Evolutionary conservation across 2,329 filamentous ascomycete species (phyloP).

Genomic region (Fusarium coicis): DNA sequence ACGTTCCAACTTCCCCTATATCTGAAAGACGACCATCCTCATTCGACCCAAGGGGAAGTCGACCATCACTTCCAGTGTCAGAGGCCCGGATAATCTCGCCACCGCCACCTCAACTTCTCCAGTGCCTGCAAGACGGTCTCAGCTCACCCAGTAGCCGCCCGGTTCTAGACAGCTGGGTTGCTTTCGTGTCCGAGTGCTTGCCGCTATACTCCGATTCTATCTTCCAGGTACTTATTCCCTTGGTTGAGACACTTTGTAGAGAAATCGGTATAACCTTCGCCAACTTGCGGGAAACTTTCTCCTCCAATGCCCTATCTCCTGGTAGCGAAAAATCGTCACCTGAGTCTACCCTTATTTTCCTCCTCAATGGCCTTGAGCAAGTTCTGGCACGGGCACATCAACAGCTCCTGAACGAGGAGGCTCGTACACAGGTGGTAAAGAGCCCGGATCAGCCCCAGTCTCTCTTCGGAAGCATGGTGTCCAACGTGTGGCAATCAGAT

Average conservation of each 20-base stretch:
- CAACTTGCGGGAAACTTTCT: constrained; percentile 74
- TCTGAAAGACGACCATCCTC: constrained; percentile 59
- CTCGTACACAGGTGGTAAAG: constrained; percentile 74
- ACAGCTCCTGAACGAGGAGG: constrained; percentile 80
- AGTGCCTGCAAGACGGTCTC: constrained; percentile 84
- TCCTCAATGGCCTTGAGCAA: constrained; percentile 93
- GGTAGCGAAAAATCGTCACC: constrained; percentile 53
- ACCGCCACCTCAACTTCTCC: constrained; percentile 78
- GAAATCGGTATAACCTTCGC: constrained; percentile 80
- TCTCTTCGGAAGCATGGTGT: constrained; percentile 95
- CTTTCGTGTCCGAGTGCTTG: constrained; percentile 83
- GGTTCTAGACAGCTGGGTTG: constrained; percentile 91
- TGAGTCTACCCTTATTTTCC: constrained; percentile 80
- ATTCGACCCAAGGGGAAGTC: constrained; percentile 54
- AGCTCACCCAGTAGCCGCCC: constrained; percentile 77
- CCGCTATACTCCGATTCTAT: constrained; percentile 86
- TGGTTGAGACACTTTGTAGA: constrained; percentile 88
- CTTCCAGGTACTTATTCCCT: constrained; percentile 88
- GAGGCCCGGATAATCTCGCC: constrained; percentile 48
- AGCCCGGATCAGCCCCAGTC: constrained; percentile 85
- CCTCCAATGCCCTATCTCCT: constrained; percentile 39
- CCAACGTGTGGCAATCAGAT: constrained; percentile 87
- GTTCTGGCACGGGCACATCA: constrained; percentile 89
- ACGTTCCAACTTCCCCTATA: constrained; percentile 56
- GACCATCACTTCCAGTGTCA: constrained; percentile 51